Evolutionary conservation across 1,284 basidiomycete genomes (phyloP).

Genomic region (Austropuccinia psidii): DNA sequence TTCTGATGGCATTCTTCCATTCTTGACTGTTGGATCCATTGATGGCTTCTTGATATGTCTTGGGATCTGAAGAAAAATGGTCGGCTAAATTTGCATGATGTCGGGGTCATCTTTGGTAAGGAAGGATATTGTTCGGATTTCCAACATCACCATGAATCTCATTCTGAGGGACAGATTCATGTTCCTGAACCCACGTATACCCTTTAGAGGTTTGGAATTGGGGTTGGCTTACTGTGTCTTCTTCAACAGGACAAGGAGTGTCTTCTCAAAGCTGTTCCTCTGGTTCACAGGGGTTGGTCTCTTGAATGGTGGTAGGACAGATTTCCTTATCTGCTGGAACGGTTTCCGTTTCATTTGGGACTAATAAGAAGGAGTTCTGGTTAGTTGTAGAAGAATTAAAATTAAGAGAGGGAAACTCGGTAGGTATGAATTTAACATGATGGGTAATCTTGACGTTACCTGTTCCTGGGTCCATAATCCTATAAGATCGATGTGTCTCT

Average conservation of each 20-base stretch:
- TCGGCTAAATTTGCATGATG: neutral
- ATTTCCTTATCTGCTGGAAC: no score
- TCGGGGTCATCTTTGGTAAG: neutral
- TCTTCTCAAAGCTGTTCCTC: no score
- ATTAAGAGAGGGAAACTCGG: neutral
- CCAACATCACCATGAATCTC: neutral
- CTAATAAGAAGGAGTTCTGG: no score
- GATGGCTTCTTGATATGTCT: slow-evolving; percentile 2
- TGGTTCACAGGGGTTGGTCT: no score
- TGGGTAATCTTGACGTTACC: slow-evolving; percentile 41
- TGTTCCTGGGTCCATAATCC: slow-evolving; percentile 42
- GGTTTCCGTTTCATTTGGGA: no score
- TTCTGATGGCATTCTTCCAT: neutral
- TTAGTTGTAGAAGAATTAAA: no score
- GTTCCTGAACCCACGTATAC: neutral
- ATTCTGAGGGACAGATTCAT: neutral
- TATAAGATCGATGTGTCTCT: slow-evolving; percentile 43
- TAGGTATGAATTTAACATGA: neutral
- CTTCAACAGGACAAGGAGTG: no score
- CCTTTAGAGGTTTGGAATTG: no score
- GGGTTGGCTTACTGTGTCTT: no score
- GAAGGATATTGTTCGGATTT: neutral
- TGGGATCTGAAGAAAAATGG: neutral
- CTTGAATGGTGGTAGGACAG: no score
- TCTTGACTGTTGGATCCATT: neutral